phyloP scores from a whole-genome alignment of 306 rosid species.

The Prunus mongolica region DNA sequence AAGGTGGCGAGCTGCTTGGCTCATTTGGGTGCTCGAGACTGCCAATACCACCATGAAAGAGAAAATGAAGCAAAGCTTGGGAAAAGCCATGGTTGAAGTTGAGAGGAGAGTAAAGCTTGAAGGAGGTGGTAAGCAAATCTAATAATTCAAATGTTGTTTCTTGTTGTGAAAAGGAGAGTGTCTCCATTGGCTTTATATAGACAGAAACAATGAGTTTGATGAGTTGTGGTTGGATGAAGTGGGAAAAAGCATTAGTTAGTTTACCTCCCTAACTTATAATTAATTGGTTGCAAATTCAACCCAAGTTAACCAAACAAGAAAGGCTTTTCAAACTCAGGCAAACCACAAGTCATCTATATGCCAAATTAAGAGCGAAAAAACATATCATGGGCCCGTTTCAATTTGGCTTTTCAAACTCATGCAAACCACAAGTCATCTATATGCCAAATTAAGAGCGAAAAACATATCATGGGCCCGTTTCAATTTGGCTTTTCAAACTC shows the following conservation, averaged over 20 bases:
- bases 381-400: too few species aligned
- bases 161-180: background rate
- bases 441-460: too few species aligned
- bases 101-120: background rate
- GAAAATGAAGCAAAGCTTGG: background rate
- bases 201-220: background rate
- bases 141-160: background rate
- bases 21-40: background rate
- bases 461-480: too few species aligned
- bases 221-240: background rate
- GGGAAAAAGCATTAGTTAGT: background rate
- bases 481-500: too few species aligned
- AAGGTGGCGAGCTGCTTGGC: conserved; percentile 15
- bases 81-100: background rate
- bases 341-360: too few species aligned
- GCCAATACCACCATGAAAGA: background rate
- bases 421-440: too few species aligned
- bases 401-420: too few species aligned
- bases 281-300: background rate
- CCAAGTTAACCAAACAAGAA: background rate
- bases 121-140: background rate
- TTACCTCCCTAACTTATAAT: background rate
- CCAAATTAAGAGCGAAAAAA: too few species aligned
- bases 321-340: too few species aligned
- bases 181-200: conserved; percentile 7